A percentile compares a stretch with the other conserved stretches of the same genome.
phyloP scores from a whole-genome alignment of 768 basidiomycete genomes.

The Favolaschia claudopus region DNA sequence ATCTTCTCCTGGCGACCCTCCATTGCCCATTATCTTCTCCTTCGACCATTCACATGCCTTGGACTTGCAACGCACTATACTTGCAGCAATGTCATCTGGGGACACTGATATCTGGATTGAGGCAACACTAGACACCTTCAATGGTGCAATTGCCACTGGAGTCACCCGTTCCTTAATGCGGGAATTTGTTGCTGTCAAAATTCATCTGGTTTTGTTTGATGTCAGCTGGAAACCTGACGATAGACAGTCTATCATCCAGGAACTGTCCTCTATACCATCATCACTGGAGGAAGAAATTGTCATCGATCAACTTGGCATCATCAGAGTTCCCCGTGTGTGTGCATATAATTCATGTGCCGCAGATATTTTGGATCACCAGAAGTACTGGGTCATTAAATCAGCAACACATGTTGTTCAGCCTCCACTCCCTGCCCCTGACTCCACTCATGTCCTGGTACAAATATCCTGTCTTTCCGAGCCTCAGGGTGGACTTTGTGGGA shows the following conservation, averaged over 20 bases:
- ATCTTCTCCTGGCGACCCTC: too few species aligned
- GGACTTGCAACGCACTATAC: too few species aligned
- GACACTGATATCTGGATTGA: slow-evolving; percentile 3
- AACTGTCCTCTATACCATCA: background rate
- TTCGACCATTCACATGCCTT: too few species aligned
- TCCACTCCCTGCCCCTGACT: too few species aligned
- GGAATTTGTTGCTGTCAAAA: background rate
- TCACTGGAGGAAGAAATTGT: background rate
- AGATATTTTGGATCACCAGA: too few species aligned
- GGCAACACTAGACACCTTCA: background rate
- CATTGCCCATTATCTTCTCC: too few species aligned
- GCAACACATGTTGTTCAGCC: too few species aligned
- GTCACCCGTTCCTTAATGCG: background rate
- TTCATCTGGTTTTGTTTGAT: background rate
- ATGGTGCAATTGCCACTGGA: background rate
- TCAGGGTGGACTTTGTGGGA: slow-evolving; percentile 3
- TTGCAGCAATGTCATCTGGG: too few species aligned
- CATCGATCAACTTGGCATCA: background rate
- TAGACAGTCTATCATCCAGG: background rate
- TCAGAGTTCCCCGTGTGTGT: background rate
- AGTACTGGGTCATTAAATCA: too few species aligned
- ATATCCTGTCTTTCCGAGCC: slow-evolving; percentile 5
- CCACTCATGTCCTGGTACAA: background rate
- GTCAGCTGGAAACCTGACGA: background rate
- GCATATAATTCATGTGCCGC: background rate